Evolutionary conservation across 2,329 filamentous ascomycete genomes (phyloP).

Genomic region (Diaporthe caulivora): DNA sequence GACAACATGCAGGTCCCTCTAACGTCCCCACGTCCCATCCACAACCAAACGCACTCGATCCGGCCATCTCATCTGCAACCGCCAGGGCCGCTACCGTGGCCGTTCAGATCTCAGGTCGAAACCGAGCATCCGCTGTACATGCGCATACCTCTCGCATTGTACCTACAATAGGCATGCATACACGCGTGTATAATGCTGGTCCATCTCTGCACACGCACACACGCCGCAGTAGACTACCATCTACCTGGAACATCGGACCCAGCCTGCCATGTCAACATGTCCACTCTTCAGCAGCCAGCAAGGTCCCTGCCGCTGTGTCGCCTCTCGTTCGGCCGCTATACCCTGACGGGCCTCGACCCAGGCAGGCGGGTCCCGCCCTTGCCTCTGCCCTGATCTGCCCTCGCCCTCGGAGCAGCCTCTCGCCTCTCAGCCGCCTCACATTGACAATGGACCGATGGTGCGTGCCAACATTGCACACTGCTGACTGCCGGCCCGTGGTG

Average conservation of each 20-base stretch:
- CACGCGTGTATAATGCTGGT: background rate
- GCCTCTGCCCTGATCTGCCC: background rate
- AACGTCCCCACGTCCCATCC: background rate
- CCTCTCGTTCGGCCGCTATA: slow-evolving; percentile 10
- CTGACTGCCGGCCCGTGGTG: background rate
- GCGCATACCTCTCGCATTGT: background rate
- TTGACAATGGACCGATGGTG: background rate
- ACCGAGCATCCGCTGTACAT: background rate
- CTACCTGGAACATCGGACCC: too few relatives aligned
- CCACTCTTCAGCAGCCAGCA: background rate
- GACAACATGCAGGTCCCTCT: background rate
- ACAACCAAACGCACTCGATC: background rate
- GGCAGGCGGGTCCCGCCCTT: slow-evolving; percentile 13
- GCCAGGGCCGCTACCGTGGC: background rate
- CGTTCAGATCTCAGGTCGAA: slow-evolving; percentile 5
- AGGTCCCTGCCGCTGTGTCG: background rate
- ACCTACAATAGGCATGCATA: too few relatives aligned
- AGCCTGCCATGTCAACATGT: background rate
- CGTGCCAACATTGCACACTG: background rate
- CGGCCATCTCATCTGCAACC: slow-evolving; percentile 18
- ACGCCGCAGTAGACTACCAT: background rate
- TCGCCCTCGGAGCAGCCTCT: background rate
- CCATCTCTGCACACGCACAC: background rate
- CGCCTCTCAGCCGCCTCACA: background rate
- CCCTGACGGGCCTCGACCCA: slow-evolving; percentile 16